Conservation (phyloP, 176 grass and related monocot species). For the Pharus latifolius region DNA sequence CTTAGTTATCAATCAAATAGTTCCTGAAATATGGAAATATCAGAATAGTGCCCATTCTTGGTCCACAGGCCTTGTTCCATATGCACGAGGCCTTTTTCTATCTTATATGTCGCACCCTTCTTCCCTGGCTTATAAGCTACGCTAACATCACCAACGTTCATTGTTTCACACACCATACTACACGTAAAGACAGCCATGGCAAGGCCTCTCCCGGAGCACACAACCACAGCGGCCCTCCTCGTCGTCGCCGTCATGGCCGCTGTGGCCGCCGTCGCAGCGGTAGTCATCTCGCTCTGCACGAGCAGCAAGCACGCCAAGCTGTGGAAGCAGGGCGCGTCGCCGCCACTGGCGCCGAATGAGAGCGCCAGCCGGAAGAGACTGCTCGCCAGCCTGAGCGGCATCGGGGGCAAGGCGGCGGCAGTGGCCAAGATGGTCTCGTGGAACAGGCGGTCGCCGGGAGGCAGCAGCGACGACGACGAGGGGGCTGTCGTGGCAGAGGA, state of each 20-base stretch:
- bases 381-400: constrained; percentile 18
- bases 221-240: not conserved
- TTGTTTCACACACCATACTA: not conserved
- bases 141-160: not conserved
- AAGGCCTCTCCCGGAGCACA: not conserved
- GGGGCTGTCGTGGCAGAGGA: not conserved
- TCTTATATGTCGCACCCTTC: no score
- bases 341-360: not conserved
- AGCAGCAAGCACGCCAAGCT: constrained; percentile 20
- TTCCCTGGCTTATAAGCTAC: not conserved
- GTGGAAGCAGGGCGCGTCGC: not conserved
- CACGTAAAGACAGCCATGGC: not conserved
- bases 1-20: no score
- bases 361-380: not conserved
- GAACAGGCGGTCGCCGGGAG: not conserved
- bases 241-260: not conserved
- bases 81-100: no score
- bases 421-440: constrained; percentile 34
- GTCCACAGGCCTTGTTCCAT: no score
- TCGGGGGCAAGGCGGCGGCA: constrained; percentile 29
- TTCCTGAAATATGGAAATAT: no score
- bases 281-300: constrained; percentile 29
- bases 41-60: no score
- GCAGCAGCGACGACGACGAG: not conserved
- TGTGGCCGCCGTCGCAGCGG: not conserved